Base-by-base conservation (phyloP, 2,329 filamentous ascomycete genomes). In the Cylindrodendrum hubeiense region DNA sequence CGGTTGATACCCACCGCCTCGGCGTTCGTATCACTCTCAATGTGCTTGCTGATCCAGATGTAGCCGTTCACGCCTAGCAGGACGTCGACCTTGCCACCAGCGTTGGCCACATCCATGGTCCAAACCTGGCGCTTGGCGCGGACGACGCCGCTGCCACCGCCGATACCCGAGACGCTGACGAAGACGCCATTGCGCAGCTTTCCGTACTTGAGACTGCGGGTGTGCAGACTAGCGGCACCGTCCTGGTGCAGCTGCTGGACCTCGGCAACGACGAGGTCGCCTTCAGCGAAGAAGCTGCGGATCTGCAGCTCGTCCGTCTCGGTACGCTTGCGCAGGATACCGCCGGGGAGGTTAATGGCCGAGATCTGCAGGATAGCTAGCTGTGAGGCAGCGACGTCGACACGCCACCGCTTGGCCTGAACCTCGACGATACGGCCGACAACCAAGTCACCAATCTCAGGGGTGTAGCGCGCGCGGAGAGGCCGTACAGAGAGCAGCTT, bases 221-320 rank as follows among this genome's bases (percentile, higher is more conserved):
- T 98, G 82, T 99, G 96, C 76, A 99, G 84, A 63, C 91, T 91
- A 1, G 96, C 95, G 2, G 89, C 91, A 63, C 95, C 95, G 80
- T 98, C 95, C 63, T 90, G 87, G 78, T 94, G 93, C 59, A 99
- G 85, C 72, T 89, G 89, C 85, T 99, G 96, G 59, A 99, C 96
- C 82, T 99, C 96, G 1, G 96, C 96, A 19, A 98, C 93, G 17
- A 99, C 84, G 56, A 99, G 83, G 78, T 99, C 96, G 13, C 96
- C 96, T 80, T 99, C 96, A 59, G 92, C 91, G 82, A 99, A 98
- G 81, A 98, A 99, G n/a, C 90, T 93, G 54, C 96, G 90, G 80
- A 99, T 98, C 81, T 98, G 96, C 74, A 99, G 86, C 83, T 98
- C 96, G 79, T 99, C 96, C 17, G 96, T 97, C 75, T 95, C 95